phyloP scores from a whole-genome alignment of 75 land plant species.

The Pinus taeda region DNA sequence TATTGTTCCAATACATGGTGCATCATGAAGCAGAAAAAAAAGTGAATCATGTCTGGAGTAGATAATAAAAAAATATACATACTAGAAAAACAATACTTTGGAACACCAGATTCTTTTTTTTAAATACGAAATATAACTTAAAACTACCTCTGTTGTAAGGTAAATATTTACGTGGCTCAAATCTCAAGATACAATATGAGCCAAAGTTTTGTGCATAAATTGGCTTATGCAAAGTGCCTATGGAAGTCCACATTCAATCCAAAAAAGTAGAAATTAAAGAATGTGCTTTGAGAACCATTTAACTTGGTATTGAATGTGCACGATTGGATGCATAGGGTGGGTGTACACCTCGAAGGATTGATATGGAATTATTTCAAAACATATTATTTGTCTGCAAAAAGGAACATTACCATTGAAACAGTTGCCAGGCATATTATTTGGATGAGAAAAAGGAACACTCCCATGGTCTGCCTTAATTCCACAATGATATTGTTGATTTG shows the following conservation, averaged over 20 bases:
- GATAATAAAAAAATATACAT: too few relatives aligned
- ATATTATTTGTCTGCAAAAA: not conserved
- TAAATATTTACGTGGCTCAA: not conserved
- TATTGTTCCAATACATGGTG: too few relatives aligned
- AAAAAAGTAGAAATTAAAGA: not conserved
- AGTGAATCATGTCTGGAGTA: too few relatives aligned
- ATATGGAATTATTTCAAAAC: not conserved
- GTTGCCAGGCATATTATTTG: conserved; percentile 1
- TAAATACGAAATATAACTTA: too few relatives aligned
- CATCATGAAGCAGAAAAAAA: too few relatives aligned
- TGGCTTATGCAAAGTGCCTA: not conserved
- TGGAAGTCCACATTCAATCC: not conserved
- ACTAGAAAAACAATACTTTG: too few relatives aligned
- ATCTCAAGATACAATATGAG: not conserved
- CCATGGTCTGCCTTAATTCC: too few relatives aligned
- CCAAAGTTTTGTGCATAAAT: not conserved
- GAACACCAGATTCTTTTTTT: too few relatives aligned
- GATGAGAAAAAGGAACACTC: not conserved
- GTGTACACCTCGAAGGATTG: too few relatives aligned
- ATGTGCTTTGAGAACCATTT: not conserved
- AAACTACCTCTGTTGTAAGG: too few relatives aligned
- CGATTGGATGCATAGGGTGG: not conserved
- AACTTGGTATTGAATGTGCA: not conserved
- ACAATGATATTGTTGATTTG: too few relatives aligned
- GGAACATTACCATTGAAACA: not conserved